These are phyloP conservation scores for Alternaria brassicicola DNA, from an alignment of 2,329 filamentous ascomycete genomes.

Conservation along the genomic window DNA sequence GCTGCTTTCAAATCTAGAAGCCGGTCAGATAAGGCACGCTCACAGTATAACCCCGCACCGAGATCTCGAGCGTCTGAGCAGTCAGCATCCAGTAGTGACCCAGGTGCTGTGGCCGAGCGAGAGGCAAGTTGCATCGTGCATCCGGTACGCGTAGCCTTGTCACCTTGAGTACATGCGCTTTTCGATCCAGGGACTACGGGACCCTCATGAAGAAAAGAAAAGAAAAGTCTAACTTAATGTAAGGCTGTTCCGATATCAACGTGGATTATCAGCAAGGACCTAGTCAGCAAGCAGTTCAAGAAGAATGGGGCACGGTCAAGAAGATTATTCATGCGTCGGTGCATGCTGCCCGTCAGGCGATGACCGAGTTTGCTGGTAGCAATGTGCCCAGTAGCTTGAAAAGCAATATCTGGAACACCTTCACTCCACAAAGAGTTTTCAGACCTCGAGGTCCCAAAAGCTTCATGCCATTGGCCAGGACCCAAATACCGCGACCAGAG, in stretches of 20 bases:
- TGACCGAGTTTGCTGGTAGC: not conserved
- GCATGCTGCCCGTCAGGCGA: not conserved
- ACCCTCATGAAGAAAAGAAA: not conserved
- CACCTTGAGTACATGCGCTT: not conserved
- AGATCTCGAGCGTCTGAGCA: not conserved
- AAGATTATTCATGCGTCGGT: not conserved
- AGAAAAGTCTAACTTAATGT: not conserved
- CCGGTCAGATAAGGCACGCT: constrained; percentile 14
- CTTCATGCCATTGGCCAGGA: not conserved
- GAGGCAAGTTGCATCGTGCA: not conserved
- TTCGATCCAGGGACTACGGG: not conserved
- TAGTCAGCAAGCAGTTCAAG: not conserved
- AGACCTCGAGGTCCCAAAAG: not conserved
- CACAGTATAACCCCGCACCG: constrained; percentile 10
- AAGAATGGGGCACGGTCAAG: not conserved
- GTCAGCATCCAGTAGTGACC: not conserved
- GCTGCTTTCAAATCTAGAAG: not conserved
- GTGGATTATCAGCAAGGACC: not conserved
- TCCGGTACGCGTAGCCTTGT: not conserved
- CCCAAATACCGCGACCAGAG: not conserved
- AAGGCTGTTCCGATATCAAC: not conserved
- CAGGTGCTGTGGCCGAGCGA: not conserved
- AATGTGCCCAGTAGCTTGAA: not conserved
- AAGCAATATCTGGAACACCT: not conserved
- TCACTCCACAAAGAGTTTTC: not conserved